Evolutionary conservation across 306 rosid genomes (phyloP), one percentile per base, ranked within the genome.

Genomic region (Herpetospermum pedunculosum): DNA sequence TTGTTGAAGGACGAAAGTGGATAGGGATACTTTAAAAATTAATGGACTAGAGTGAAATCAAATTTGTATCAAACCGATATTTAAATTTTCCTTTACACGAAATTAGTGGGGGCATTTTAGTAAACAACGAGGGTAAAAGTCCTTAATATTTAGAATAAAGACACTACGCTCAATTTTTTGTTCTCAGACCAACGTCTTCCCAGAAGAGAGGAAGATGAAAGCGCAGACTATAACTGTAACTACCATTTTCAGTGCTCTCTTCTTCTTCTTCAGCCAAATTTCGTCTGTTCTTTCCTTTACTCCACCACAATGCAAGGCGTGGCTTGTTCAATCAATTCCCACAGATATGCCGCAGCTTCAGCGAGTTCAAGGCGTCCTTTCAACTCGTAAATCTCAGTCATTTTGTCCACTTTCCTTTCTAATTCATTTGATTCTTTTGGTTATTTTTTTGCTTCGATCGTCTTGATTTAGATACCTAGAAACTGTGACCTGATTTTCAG

Each of bases 291-390:
- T 73, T 57, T 73, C 83, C 5, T 77, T 69, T 26, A 28, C 80
- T 53, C 68, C 71, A 35, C 60, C 70, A 5, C 75, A 77, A 40
- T 92, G 97, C 79, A 87, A 90, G 81, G 91, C 96, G 43, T 92
- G 98, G 96, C 82, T 92, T 35, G 98, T 90, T 35, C 98, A 90
- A 77, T 92, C 98, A 55, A 85, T 88, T 63, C 98, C 98, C 71
- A 90, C 98, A 79, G 87, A 88, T 65, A 85, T 88, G 96, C 96
- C 92, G 14, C 77, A 79, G 57, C 91, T 90, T 71, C 57, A 68
- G 25, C 96, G 44, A 25, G 86, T 92, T 80, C 83, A 88, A 0
- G 96, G 96, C 34, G 87, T 87, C 79, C 96, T 92, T 77, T 85
- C 91, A 15, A 87, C 96, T 7, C 90, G 96, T 85, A 68, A 69